Conservation (phyloP, 139 green algal genomes). For the Chlorella ohadii region DNA sequence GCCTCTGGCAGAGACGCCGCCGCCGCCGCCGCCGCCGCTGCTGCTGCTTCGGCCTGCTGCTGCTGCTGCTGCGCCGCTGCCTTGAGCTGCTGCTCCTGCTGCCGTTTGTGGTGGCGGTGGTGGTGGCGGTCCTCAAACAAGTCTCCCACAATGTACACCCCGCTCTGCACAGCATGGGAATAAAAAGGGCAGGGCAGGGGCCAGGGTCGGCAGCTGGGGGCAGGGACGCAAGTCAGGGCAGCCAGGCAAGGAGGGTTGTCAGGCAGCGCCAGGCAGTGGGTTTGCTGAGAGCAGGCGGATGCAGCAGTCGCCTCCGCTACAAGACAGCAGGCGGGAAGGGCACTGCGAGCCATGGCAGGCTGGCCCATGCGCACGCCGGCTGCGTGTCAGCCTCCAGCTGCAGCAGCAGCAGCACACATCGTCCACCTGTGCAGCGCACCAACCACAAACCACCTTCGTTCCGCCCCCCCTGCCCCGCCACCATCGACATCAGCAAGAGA, state of each 20-base stretch:
- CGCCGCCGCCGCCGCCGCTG: background rate
- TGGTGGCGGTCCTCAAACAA: background rate
- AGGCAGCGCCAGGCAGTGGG: too few relatives aligned
- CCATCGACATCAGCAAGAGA: constrained; percentile 81
- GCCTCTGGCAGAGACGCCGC: background rate
- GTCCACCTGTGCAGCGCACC: too few relatives aligned
- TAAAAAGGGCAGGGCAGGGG: background rate
- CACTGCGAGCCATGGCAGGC: too few relatives aligned
- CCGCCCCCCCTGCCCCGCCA: constrained; percentile 38
- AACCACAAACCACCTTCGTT: background rate
- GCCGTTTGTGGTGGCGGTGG: background rate
- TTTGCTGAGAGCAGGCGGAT: too few relatives aligned
- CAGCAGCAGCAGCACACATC: too few relatives aligned
- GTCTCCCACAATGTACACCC: constrained; percentile 4
- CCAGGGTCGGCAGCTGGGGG: background rate
- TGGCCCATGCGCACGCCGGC: too few relatives aligned
- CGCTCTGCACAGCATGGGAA: background rate
- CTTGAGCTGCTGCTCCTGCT: background rate
- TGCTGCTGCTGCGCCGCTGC: background rate
- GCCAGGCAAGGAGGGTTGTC: too few relatives aligned
- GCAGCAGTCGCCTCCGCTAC: too few relatives aligned
- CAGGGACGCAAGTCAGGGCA: too few relatives aligned
- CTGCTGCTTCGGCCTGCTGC: background rate
- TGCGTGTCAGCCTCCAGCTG: too few relatives aligned
- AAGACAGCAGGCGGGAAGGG: too few relatives aligned